phyloP scores from a whole-genome alignment of 305 asterid genomes.

The Caryopteris hybrid region DNA sequence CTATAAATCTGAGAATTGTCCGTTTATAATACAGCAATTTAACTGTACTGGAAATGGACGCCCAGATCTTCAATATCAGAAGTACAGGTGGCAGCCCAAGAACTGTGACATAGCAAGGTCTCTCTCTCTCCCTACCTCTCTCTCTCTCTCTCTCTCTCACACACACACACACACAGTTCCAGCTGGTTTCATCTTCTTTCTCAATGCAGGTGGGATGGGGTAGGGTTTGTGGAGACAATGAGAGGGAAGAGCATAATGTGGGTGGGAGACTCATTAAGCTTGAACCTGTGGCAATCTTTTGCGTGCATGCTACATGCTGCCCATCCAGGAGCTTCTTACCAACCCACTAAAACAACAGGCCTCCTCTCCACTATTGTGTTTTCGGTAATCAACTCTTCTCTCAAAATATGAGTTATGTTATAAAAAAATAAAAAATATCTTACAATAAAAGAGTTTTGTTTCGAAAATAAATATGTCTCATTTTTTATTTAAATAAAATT shows the following conservation, averaged over 20 bases:
- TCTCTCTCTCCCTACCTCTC: background rate
- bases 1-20: conserved; percentile 17
- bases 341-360: conserved; percentile 1
- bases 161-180: too few relatives aligned
- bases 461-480: too few relatives aligned
- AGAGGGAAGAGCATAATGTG: conserved; percentile 36
- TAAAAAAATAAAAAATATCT: too few relatives aligned
- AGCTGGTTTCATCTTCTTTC: too few relatives aligned
- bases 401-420: too few relatives aligned
- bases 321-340: conserved; percentile 14
- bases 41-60: conserved; percentile 31
- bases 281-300: conserved; percentile 39
- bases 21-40: conserved; percentile 20
- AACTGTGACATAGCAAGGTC: conserved; percentile 22
- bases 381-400: conserved; percentile 12
- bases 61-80: conserved; percentile 24
- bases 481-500: too few relatives aligned
- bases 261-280: conserved; percentile 42
- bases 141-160: too few relatives aligned
- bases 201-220: conserved; percentile 29
- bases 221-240: conserved; percentile 4
- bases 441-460: too few relatives aligned
- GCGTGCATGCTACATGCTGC: conserved; percentile 29
- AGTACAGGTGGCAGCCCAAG: conserved; percentile 30
- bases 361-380: conserved; percentile 26